Percentiles rank a stretch among this genome's conserved stretches.
Conservation (phyloP, 495 filamentous ascomycete genomes). For the Penicillium lagena region DNA sequence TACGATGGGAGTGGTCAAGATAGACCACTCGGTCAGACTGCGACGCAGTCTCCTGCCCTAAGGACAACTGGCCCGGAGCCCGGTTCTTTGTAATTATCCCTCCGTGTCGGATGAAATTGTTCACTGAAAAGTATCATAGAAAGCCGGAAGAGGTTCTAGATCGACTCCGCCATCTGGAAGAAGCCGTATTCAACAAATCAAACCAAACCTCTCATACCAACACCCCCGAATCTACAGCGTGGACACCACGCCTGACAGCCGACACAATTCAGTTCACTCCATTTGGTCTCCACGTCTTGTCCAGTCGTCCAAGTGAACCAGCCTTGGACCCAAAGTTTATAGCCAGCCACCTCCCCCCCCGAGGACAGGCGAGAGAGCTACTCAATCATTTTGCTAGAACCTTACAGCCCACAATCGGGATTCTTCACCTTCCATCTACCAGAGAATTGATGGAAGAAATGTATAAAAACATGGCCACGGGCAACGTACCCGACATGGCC, state of each 20-base stretch:
- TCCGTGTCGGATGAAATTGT: neutral
- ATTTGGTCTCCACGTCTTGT: constrained; percentile 5
- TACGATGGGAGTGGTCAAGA: constrained; percentile 6
- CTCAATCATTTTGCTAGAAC: constrained; percentile 16
- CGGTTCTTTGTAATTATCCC: neutral
- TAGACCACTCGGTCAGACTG: neutral
- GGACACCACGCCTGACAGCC: too few species aligned
- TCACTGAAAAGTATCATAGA: constrained; percentile 1
- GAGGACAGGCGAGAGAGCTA: constrained; percentile 14
- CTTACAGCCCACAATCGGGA: constrained; percentile 15
- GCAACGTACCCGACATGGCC: constrained; percentile 4
- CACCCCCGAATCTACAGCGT: neutral
- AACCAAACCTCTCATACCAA: neutral
- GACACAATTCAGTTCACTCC: constrained; percentile 1
- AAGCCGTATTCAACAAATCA: constrained; percentile 2
- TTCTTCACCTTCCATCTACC: constrained; percentile 22
- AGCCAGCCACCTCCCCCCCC: constrained; percentile 13
- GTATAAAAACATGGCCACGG: constrained; percentile 16
- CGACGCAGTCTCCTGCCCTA: neutral
- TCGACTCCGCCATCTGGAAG: constrained; percentile 9
- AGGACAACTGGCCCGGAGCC: neutral
- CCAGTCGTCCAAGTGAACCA: neutral
- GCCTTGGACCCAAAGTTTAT: neutral
- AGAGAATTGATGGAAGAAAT: constrained; percentile 12
- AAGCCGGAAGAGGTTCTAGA: constrained; percentile 9